These are phyloP conservation scores for Carex cristatella DNA, from an alignment of 176 grass and related monocot species.

Conservation along the genomic window DNA sequence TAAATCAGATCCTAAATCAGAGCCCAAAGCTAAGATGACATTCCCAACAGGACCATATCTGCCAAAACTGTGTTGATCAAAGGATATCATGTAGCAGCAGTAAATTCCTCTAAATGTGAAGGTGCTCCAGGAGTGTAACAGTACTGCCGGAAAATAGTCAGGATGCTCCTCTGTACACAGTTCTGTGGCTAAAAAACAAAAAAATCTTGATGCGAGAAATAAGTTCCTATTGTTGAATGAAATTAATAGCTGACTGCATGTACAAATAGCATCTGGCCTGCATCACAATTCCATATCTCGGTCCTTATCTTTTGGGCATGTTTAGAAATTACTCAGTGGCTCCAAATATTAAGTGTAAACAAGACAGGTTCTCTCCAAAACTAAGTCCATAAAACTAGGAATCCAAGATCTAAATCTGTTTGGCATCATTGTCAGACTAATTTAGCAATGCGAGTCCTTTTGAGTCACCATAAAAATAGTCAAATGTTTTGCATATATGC, in stretches of 20 bases:
- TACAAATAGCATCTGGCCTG: neutral
- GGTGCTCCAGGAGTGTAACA: conserved; percentile 52
- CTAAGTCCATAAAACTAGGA: neutral
- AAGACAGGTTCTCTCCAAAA: neutral
- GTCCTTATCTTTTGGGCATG: neutral
- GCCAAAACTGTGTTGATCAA: conserved; percentile 24
- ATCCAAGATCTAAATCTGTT: neutral
- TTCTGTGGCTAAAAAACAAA: conserved; percentile 41
- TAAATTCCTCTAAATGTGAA: conserved; percentile 56
- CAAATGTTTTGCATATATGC: neutral
- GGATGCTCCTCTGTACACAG: conserved; percentile 40
- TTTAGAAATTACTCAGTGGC: neutral
- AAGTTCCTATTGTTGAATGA: neutral
- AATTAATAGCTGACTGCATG: neutral
- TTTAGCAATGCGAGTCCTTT: neutral
- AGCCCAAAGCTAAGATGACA: conserved; percentile 53
- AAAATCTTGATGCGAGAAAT: neutral
- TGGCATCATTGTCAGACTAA: neutral
- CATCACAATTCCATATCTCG: neutral
- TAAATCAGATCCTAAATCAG: conserved; percentile 57
- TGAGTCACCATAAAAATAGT: neutral
- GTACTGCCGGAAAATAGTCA: conserved; percentile 58
- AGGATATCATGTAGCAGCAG: conserved; percentile 59
- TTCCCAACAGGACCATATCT: conserved; percentile 25
- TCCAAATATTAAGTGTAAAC: neutral